Percentiles rank a stretch among this genome's conserved stretches.
Conservation (phyloP, 495 filamentous ascomycete species). For the Xylaria acuta region DNA sequence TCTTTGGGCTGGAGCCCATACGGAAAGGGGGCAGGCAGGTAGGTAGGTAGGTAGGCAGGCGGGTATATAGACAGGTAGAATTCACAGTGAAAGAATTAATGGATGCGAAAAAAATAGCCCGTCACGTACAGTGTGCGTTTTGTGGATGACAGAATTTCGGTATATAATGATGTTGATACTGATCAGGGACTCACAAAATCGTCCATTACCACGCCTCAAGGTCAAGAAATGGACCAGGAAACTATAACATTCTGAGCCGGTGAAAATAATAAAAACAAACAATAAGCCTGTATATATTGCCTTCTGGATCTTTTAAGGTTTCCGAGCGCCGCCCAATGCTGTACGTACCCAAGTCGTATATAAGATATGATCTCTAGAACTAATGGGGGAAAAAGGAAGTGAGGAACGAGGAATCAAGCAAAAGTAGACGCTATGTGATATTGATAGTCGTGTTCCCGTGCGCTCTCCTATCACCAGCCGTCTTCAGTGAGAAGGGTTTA, state of each 20-base stretch:
- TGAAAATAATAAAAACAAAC: neutral
- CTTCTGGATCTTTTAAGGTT: conserved; percentile 27
- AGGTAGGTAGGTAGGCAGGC: neutral
- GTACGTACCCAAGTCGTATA: conserved; percentile 6
- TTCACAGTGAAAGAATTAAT: neutral
- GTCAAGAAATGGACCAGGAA: neutral
- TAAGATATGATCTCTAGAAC: conserved; percentile 25
- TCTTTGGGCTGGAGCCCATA: conserved; percentile 56
- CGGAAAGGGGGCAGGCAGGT: neutral
- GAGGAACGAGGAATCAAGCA: neutral
- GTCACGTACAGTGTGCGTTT: neutral
- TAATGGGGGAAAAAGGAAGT: neutral
- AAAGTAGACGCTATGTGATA: neutral
- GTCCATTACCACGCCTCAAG: neutral
- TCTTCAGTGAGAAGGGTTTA: neutral
- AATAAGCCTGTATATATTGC: conserved; percentile 14
- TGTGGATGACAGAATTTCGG: neutral
- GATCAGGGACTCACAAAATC: neutral
- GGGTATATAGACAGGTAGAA: no score
- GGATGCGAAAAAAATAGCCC: neutral
- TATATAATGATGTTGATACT: neutral
- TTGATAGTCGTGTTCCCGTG: neutral
- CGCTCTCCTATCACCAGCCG: neutral
- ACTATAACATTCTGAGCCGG: neutral
- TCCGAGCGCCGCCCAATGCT: conserved; percentile 31